Evolutionary conservation across 2,329 filamentous ascomycete genomes (phyloP).

Genomic region (Apiospora koreana): DNA sequence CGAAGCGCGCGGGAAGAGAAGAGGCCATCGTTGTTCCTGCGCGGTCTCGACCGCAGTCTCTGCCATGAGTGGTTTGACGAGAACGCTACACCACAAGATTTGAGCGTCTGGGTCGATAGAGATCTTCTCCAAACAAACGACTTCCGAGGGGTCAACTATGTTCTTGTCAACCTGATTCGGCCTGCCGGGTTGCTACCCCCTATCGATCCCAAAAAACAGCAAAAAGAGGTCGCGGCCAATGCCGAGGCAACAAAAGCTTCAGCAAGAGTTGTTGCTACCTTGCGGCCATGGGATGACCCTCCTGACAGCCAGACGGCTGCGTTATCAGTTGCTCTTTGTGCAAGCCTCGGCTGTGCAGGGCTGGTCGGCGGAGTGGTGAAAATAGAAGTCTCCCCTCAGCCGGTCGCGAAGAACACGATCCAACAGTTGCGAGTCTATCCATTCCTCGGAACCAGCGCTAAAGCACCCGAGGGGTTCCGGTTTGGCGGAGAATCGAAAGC

Average conservation of each 20-base stretch:
- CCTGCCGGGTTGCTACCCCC: conserved; percentile 75
- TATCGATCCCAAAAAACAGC: conserved; percentile 67
- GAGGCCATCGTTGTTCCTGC: conserved; percentile 71
- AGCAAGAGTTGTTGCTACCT: conserved; percentile 71
- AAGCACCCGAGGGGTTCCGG: conserved; percentile 67
- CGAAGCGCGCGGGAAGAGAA: conserved; percentile 63
- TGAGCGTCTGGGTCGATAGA: conserved; percentile 83
- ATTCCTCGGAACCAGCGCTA: conserved; percentile 62
- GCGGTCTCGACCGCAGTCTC: conserved; percentile 72
- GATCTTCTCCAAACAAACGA: conserved; percentile 72
- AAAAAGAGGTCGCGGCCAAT: conserved; percentile 66
- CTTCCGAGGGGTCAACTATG: conserved; percentile 76
- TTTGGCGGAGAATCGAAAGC: conserved; percentile 88
- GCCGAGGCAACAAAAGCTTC: conserved; percentile 52
- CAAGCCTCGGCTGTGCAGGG: conserved; percentile 67
- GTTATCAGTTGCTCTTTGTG: conserved; percentile 76
- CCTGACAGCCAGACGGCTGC: conserved; percentile 80
- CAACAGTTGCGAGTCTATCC: conserved; percentile 76
- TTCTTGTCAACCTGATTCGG: conserved; percentile 81
- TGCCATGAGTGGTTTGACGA: conserved; percentile 79
- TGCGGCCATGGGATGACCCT: conserved; percentile 81
- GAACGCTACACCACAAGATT: conserved; percentile 54
- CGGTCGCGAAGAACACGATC: conserved; percentile 66
- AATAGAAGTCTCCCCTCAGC: conserved; percentile 77
- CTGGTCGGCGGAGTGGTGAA: conserved; percentile 86